phyloP scores from a whole-genome alignment of 169 alveolate species.

The Babesia caballi region DNA sequence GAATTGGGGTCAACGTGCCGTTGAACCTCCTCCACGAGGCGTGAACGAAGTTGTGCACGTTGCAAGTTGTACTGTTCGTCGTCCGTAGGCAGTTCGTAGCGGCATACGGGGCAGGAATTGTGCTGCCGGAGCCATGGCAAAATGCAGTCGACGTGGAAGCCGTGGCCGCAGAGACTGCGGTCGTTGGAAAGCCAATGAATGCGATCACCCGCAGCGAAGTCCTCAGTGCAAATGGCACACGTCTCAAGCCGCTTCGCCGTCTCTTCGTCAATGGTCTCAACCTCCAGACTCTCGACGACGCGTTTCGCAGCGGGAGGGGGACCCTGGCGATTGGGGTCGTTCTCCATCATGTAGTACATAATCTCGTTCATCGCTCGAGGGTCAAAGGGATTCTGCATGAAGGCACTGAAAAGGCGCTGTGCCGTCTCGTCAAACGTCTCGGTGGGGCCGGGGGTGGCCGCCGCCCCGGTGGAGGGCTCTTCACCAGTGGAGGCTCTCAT shows the following conservation, averaged over 20 bases:
- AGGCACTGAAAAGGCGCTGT: neutral
- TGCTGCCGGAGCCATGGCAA: conserved; percentile 93
- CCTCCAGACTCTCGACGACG: conserved; percentile 71
- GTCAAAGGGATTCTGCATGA: conserved; percentile 63
- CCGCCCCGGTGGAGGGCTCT: too few relatives aligned
- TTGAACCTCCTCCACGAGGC: conserved; percentile 69
- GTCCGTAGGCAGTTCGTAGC: conserved; percentile 92
- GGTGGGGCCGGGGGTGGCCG: too few relatives aligned
- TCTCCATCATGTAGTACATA: conserved; percentile 74
- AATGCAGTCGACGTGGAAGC: conserved; percentile 90
- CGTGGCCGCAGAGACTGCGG: conserved; percentile 85
- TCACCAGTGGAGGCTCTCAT: too few relatives aligned
- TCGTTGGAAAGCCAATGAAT: conserved; percentile 73
- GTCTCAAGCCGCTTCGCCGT: conserved; percentile 68
- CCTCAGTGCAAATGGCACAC: conserved; percentile 83
- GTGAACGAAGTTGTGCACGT: conserved; percentile 70
- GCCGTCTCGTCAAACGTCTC: neutral
- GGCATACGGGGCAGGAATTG: conserved; percentile 94
- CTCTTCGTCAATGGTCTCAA: conserved; percentile 65
- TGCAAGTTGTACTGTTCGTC: conserved; percentile 86
- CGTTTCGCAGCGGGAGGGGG: conserved; percentile 82
- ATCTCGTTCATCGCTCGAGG: conserved; percentile 69
- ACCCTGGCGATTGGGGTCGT: conserved; percentile 81
- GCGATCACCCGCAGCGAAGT: conserved; percentile 72
- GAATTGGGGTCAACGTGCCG: conserved; percentile 34